Percentiles rank a stretch among this genome's conserved stretches.
phyloP scores from a whole-genome alignment of 352 stramenopile genomes.

The Phytophthora cryptogea region DNA sequence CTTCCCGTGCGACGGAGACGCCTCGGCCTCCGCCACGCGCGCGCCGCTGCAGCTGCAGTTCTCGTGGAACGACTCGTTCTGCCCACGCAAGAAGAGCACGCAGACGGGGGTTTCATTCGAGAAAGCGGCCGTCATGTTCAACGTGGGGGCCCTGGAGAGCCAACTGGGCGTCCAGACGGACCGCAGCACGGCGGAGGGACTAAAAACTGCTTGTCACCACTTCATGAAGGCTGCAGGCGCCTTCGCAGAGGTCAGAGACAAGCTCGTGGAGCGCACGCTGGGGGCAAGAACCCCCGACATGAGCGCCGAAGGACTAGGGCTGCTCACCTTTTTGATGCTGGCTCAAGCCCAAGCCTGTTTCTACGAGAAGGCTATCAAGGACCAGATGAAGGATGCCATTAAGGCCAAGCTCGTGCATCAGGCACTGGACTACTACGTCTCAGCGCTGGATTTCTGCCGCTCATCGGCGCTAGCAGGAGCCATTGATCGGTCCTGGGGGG shows the following conservation, averaged over 20 bases:
- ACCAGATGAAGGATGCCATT: conserved; percentile 83
- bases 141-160: conserved; percentile 81
- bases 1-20: conserved; percentile 52
- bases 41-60: conserved; percentile 66
- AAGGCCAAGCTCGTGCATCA: conserved; percentile 86
- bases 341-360: conserved; percentile 90
- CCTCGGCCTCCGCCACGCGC: conserved; percentile 13
- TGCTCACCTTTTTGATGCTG: conserved; percentile 79
- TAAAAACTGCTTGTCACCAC: conserved; percentile 83
- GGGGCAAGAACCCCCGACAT: conserved; percentile 59
- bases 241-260: conserved; percentile 67
- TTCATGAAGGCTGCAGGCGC: conserved; percentile 87
- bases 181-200: conserved; percentile 66
- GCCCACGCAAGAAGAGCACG: conserved; percentile 81
- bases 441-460: conserved; percentile 61
- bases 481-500: conserved; percentile 70
- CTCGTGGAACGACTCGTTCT: conserved; percentile 93
- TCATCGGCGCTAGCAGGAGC: conserved; percentile 47
- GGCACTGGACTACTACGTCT: conserved; percentile 66
- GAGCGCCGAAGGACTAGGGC: conserved; percentile 65
- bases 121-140: conserved; percentile 87
- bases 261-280: conserved; percentile 47
- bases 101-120: conserved; percentile 76
- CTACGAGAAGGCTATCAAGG: conserved; percentile 92
- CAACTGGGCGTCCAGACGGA: conserved; percentile 84